Evolutionary conservation across 768 basidiomycete species (phyloP), one percentile per base, ranked within the genome.

Genomic region (Hericium coralloides): DNA sequence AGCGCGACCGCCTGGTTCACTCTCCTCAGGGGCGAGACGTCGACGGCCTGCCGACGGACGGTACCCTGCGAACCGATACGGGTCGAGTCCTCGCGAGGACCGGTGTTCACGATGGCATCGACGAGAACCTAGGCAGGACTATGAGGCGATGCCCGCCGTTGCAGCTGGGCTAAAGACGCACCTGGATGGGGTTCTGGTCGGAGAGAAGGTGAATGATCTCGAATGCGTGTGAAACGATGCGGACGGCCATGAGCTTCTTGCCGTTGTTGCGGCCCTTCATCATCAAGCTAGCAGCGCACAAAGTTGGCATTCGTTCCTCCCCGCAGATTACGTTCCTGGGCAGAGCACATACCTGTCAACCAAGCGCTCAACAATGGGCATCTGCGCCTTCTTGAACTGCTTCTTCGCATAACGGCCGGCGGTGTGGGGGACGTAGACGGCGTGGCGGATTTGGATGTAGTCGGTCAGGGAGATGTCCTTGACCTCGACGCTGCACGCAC

Each of bases 241-340:
- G 93, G 74, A 99, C 92, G 68, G 97, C 88, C 74, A 99, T 77
- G 72, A 98, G 86, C 78, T 98, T 98, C 82, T 98, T 98, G 71
- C 97, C 97, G 78, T 95, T 98, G 87, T 98, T 99, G 76, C 97
- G 94, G 60, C 97, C 97, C 79, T 98, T 97, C 97, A 99, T 99
- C 97, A 99, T 99, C 72, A 99, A 77, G 74, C 93, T 95, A 64
- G 4, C 37, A 36, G 23, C 20, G 49, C 4, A 31, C 31, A 31
- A 31, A 12, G 36, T 17, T 17, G 22, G 17, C 17, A 17, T 50
- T 38, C 25, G n/a, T 18, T 15, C 17, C 17, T n/a, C 22, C 38
- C 22, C 4, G 25, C 12, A 22, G 14, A 18, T 10, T 23, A 20
- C 22, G 18, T 20, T 37, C 26, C 18, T 22, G 18, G 17, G 17